Evolutionary conservation across 257 asterid genomes (phyloP).

Genomic region (Solanum bulbocastanum): DNA sequence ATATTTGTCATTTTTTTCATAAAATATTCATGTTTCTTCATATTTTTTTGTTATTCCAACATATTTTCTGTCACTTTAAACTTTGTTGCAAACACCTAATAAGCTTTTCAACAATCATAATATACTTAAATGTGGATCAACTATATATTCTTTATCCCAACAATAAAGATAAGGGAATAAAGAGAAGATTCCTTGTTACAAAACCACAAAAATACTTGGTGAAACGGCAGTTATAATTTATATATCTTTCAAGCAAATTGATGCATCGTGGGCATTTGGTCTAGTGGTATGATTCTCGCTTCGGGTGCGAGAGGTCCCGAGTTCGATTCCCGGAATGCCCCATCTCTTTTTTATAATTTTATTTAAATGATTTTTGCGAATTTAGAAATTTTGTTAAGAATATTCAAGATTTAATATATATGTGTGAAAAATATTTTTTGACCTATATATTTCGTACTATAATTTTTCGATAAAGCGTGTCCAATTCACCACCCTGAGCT

Average conservation of each 20-base stretch:
- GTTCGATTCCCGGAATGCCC: slow-evolving; percentile 72
- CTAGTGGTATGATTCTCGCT: slow-evolving; percentile 88
- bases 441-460: no score
- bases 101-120: not conserved
- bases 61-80: no score
- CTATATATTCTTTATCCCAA: not conserved
- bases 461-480: not conserved
- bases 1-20: not conserved
- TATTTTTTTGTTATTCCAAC: no score
- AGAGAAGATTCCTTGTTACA: not conserved
- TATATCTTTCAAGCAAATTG: not conserved
- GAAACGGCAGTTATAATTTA: not conserved
- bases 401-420: no score
- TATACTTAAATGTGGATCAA: not conserved
- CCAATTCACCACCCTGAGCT: not conserved
- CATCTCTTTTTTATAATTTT: not conserved
- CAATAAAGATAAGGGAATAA: not conserved
- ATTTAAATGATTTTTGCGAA: not conserved
- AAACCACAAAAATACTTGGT: not conserved
- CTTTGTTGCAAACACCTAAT: not conserved
- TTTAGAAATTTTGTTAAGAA: no score
- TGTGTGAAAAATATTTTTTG: no score
- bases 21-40: no score
- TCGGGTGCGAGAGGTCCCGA: slow-evolving; percentile 76
- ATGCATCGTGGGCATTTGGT: slow-evolving; percentile 15